phyloP scores from a whole-genome alignment of 306 rosid genomes.

The Albizia julibrissin region DNA sequence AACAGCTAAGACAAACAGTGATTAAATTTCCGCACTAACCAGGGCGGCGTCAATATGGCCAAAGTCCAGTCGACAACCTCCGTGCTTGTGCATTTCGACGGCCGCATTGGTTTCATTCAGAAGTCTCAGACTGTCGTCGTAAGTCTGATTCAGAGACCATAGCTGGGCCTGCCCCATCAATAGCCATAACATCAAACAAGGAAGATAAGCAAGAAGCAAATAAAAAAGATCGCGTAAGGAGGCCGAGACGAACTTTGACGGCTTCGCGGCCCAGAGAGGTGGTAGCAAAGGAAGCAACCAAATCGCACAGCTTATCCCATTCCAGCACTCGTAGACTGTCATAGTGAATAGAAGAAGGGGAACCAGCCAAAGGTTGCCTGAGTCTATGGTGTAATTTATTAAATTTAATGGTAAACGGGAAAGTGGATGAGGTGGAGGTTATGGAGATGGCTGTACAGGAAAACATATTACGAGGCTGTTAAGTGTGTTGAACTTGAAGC shows the following conservation, averaged over 20 bases:
- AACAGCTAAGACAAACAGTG: not conserved
- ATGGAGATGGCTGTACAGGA: constrained; percentile 38
- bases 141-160: constrained; percentile 65
- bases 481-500: not conserved
- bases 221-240: not conserved
- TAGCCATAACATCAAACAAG: constrained; percentile 7
- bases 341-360: constrained; percentile 52
- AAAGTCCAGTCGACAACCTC: constrained; percentile 69
- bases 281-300: constrained; percentile 79
- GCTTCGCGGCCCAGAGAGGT: constrained; percentile 83
- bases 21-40: constrained; percentile 41
- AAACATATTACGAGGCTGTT: constrained; percentile 39
- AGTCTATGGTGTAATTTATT: constrained; percentile 30
- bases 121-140: constrained; percentile 73
- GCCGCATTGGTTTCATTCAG: constrained; percentile 86
- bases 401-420: constrained; percentile 26
- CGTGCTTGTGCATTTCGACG: constrained; percentile 81
- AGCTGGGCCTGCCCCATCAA: constrained; percentile 60
- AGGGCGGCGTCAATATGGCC: constrained; percentile 61
- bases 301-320: constrained; percentile 90
- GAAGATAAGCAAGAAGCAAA: not conserved
- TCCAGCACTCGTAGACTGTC: constrained; percentile 82
- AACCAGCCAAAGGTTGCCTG: constrained; percentile 30
- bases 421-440: constrained; percentile 29
- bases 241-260: constrained; percentile 49